Base-by-base conservation (phyloP, 805 yeast species). In the Candida easanensis region DNA sequence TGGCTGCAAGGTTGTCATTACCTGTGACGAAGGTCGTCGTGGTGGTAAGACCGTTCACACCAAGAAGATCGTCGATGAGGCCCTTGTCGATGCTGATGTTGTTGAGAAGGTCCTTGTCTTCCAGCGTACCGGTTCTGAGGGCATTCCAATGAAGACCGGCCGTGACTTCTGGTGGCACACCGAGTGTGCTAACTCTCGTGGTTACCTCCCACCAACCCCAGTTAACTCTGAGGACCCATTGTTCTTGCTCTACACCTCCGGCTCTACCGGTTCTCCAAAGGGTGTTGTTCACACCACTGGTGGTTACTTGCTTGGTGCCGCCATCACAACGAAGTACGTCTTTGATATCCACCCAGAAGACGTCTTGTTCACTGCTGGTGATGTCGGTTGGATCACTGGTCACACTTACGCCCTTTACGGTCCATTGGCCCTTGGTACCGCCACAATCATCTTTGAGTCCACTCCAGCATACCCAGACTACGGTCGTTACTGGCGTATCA, bases 311-410 rank as follows among this genome's bases (percentile, higher is more conserved):
- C 73, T 93, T 53, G 97, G 97, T 49, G 97, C 98, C 21, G 80
- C 88, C 43, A 71, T 90, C 64, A 87, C 97, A 41, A 86, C 97
- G 37, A 86, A 83, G 69, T 91, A 90, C 68, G 89, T 89, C 36
- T 91, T 93, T 65, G 98, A 95, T 65, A 81, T 93, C 38, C 96
- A 88, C 62, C 81, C 81, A 46, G 85, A 84, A 49, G 98, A 93
- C 66, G 75, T 85, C 34, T 68, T 91, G 49, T 91, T 93, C 73
- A 91, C 98, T 33, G 98, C 98, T 31, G 98, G 98, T 62, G 98
- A 93, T 64, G 88, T 93, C 44, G 98, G 99, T 63, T 93, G 99
- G 98, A 93, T 93, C 64, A 93, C 99, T 15, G 98, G 98, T 55
- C 99, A 93, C 68, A 86, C 97, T 9, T 93, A 91, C 63, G 96